Base-by-base conservation (phyloP, 441 rosid genomes). In the Dalechampia spathulata region DNA sequence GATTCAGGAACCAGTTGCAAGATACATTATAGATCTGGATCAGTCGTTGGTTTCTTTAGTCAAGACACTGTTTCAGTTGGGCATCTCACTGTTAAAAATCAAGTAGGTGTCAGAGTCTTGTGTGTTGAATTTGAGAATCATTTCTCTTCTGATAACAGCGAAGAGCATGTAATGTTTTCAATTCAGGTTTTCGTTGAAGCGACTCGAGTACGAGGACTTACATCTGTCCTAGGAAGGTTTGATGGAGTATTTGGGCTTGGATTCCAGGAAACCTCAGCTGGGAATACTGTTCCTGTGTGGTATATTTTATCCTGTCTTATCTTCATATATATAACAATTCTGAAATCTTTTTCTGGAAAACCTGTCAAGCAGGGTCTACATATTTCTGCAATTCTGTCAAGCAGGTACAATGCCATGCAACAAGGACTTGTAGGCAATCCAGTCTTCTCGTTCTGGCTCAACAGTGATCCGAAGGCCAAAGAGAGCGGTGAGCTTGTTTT, bases 181-280 rank as follows among this genome's bases (percentile, higher is more conserved):
- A n/a, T n/a, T 34, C 61, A 86, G 97, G 85, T 74, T 32, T 84
- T 90, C 58, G 74, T 83, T 2, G 95, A 90, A 75, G 82, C 87
- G 10, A 90, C 93, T 13, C 60, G 61, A 56, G 86, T 84, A 72
- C 77, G 77, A 58, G 75, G 90, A 65, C 73, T 82, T 41, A 40
- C 75, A 20, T 83, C 81, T 70, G 40, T 74, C 13, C 20, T 83
- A 66, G 76, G 85, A 5, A 86, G 75, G 73, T 86, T 82, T 21
- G 97, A 84, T 75, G 97, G 97, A 52, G 72, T 90, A 28, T 61
- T 86, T 1, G 97, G 97, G 13, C 89, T 90, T 30, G 97, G 97
- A 8, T 90, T 84, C 52, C 77, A 83, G 65, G 92, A 86, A 67
- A 81, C 86, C 58, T 79, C 93, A 22, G 92, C 72, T 2, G 90